Evolutionary conservation across 1,284 basidiomycete species (phyloP), one percentile per base, ranked within the genome.

Genomic region (Agaricales sp.): DNA sequence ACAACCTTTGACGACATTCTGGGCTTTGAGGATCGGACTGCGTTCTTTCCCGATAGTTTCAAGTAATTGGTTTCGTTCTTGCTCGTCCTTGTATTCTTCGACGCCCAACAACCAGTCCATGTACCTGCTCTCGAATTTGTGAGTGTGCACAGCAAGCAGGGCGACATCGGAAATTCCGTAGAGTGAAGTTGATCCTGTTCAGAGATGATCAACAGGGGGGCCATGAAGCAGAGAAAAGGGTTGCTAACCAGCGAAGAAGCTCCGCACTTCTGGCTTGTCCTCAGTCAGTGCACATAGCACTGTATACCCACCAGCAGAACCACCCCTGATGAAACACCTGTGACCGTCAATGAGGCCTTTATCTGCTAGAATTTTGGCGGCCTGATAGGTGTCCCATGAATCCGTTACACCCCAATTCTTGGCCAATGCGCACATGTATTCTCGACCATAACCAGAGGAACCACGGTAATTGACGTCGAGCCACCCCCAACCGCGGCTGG

Each of bases 401-500:
- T 87, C 86, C 14, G 77, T 72, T 24, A 82, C 57, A 4, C 85
- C 84, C 84, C 84, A 88, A n/a, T 76, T 60, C 1, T 70, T 70
- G 22, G 67, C 66, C 3, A 88, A 70, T 6, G 80, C 73, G 43
- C 79, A 68, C 43, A 78, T 77, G 50, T 52, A 59, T 44, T 65
- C 62, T 2, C 79, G 70, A 0, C 82, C 83, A 54, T 80, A 82
- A 0, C 80, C 80, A 3, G 76, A 77, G 3, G 78, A 82, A 1
- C 85, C 85, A 3, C 82, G 73, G 55, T 84, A 86, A 57, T 86
- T 81, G 14, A 87, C 80, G 51, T 78, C 75, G 18, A 84, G 62
- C 75, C 79, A 82, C 4, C 69, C 79, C 67, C 68, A 85, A 16
- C 83, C 82, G 2, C 82, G 70, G n/a, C 72, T 74, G 0, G 82